These are phyloP conservation scores for Leonotis leonurus DNA, from an alignment of 257 asterid species.

Conservation along the genomic window DNA sequence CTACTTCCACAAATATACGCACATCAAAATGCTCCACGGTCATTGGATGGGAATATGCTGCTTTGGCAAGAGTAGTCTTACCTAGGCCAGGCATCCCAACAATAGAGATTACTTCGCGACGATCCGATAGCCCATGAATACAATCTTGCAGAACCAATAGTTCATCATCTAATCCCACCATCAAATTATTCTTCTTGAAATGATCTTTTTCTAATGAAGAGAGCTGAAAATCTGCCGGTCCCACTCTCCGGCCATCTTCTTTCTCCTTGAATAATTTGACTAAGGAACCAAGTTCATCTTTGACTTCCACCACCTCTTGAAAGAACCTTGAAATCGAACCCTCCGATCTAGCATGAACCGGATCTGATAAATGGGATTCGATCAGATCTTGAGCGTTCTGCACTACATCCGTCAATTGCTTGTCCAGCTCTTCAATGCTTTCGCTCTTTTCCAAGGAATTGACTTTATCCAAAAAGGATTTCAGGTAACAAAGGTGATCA, in stretches of 20 bases:
- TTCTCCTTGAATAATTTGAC: not conserved
- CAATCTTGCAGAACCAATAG: not conserved
- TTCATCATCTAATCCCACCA: not conserved
- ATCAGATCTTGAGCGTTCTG: not conserved
- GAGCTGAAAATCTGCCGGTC: too few relatives aligned
- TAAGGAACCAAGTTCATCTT: not conserved
- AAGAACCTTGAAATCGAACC: not conserved
- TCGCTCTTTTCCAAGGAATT: not conserved
- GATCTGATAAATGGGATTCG: not conserved
- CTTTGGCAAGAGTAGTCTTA: slow-evolving; percentile 2
- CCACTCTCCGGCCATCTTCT: not conserved
- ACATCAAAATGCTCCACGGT: not conserved
- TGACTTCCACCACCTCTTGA: not conserved
- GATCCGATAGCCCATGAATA: too few relatives aligned
- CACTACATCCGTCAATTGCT: not conserved
- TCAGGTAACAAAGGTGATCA: not conserved
- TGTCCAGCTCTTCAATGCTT: not conserved
- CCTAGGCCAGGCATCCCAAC: slow-evolving; percentile 2
- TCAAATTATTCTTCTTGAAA: not conserved
- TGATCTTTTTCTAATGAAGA: too few relatives aligned
- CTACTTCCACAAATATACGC: not conserved
- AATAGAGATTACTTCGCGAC: not conserved
- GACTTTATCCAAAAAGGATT: not conserved
- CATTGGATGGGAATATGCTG: not conserved
- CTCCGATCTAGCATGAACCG: not conserved